phyloP scores from a whole-genome alignment of 2,329 filamentous ascomycete species.

The Alternaria novae-zelandiae region DNA sequence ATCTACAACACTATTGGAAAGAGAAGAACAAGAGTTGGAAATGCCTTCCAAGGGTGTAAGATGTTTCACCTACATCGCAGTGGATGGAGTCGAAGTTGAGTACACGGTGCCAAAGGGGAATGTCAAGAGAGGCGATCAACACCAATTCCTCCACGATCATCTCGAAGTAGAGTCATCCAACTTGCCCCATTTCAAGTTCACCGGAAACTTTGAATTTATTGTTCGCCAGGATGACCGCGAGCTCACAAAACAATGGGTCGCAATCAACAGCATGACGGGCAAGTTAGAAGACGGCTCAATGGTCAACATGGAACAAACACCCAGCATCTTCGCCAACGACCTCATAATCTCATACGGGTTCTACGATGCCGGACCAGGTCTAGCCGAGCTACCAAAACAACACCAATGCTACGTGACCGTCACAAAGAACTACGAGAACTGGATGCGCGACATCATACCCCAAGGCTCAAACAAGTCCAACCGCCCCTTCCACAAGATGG shows the following conservation, averaged over 20 bases:
- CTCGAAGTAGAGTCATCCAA: slow-evolving; percentile 56
- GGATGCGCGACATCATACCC: slow-evolving; percentile 55
- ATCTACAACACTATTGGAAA: neutral
- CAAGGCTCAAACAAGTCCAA: slow-evolving; percentile 48
- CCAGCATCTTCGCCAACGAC: slow-evolving; percentile 40
- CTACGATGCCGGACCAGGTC: slow-evolving; percentile 57
- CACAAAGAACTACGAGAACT: slow-evolving; percentile 51
- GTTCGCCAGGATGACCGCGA: slow-evolving; percentile 48
- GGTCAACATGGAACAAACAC: slow-evolving; percentile 41
- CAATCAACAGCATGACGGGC: slow-evolving; percentile 57
- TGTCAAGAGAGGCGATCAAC: slow-evolving; percentile 40
- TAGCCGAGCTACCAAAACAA: slow-evolving; percentile 51
- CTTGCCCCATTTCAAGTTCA: slow-evolving; percentile 54
- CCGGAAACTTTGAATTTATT: slow-evolving; percentile 54
- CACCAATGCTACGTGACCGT: slow-evolving; percentile 56
- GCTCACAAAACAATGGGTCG: slow-evolving; percentile 53
- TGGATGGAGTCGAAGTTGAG: slow-evolving; percentile 52
- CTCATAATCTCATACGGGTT: slow-evolving; percentile 56
- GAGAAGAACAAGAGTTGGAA: neutral
- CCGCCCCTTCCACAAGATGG: slow-evolving; percentile 52
- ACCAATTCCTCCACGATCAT: slow-evolving; percentile 49
- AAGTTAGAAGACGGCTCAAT: slow-evolving; percentile 50
- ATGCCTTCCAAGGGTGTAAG: slow-evolving; percentile 47
- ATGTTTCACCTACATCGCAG: slow-evolving; percentile 44
- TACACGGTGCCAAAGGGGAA: slow-evolving; percentile 52